phyloP scores from a whole-genome alignment of 805 yeast genomes.

The Wickerhamiella musiphila region DNA sequence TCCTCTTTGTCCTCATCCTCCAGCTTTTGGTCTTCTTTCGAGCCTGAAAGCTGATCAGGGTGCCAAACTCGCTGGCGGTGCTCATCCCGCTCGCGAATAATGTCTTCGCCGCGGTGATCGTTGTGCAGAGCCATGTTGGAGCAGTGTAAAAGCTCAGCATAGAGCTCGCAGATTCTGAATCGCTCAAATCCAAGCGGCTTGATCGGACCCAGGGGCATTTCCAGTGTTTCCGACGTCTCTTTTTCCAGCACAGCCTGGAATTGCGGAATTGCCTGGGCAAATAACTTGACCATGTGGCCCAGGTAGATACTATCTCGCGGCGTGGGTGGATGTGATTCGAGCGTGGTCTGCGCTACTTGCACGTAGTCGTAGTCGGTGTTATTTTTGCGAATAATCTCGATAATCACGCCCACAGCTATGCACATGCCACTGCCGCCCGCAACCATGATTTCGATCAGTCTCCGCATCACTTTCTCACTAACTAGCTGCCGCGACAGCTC shows the following conservation, averaged over 20 bases:
- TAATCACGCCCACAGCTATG: slow-evolving; percentile 86
- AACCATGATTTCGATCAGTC: slow-evolving; percentile 62
- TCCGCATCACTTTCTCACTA: slow-evolving; percentile 47
- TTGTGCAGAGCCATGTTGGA: slow-evolving; percentile 91
- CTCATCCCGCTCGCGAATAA: slow-evolving; percentile 51
- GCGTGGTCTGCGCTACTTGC: slow-evolving; percentile 64
- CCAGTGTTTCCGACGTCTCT: slow-evolving; percentile 22
- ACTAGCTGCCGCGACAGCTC: slow-evolving; percentile 84
- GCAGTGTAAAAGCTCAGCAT: slow-evolving; percentile 90
- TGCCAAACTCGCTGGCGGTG: slow-evolving; percentile 29
- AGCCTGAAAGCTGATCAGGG: slow-evolving; percentile 26
- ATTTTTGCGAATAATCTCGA: slow-evolving; percentile 86
- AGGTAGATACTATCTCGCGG: slow-evolving; percentile 84
- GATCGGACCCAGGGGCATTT: slow-evolving; percentile 48
- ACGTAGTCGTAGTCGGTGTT: slow-evolving; percentile 88
- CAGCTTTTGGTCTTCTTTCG: slow-evolving; percentile 5
- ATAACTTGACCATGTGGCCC: slow-evolving; percentile 66
- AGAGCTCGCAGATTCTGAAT: slow-evolving; percentile 75
- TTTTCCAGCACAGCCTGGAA: slow-evolving; percentile 45
- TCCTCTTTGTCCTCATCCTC: slow-evolving; percentile 6
- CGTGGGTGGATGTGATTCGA: slow-evolving; percentile 83
- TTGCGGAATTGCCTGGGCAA: slow-evolving; percentile 54
- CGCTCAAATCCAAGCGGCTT: slow-evolving; percentile 80
- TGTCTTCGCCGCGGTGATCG: slow-evolving; percentile 50
- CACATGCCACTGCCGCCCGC: slow-evolving; percentile 66